Evolutionary conservation across 73 alveolate species (phyloP).

Genomic region (Paramecium caudatum): DNA sequence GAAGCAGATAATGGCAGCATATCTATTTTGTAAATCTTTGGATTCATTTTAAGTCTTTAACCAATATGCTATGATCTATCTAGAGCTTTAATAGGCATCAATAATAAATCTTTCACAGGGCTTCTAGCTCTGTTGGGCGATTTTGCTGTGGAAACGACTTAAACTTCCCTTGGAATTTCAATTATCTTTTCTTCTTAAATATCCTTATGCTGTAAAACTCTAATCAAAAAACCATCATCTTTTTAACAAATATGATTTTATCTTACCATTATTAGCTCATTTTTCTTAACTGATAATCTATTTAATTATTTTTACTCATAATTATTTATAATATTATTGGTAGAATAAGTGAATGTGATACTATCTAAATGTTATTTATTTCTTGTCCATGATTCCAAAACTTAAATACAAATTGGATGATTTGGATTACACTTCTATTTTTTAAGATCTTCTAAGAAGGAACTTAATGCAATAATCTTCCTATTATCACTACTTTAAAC

Average conservation of each 20-base stretch:
- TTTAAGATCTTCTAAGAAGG: neutral
- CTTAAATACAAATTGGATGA: neutral
- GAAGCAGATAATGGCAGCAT: neutral
- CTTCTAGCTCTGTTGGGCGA: conserved; percentile 13
- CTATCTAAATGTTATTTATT: neutral
- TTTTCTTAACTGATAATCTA: neutral
- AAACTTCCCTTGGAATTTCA: neutral
- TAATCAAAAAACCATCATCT: neutral
- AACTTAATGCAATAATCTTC: neutral
- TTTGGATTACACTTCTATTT: neutral
- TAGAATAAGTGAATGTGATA: neutral
- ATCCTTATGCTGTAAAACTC: neutral
- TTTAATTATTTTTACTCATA: neutral
- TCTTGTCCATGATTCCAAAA: neutral
- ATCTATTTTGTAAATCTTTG: neutral
- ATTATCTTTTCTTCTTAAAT: neutral
- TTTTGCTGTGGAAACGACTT: neutral
- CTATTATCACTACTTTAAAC: conserved; percentile 8
- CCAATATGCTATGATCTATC: neutral
- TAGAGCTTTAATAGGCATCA: neutral
- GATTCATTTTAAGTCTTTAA: conserved; percentile 1
- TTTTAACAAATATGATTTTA: conserved; percentile 6
- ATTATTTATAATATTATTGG: neutral
- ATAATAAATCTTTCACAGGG: neutral
- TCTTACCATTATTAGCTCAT: neutral